These are phyloP conservation scores for Saccharum hybrid DNA, from an alignment of 202 grass and related monocot genomes.

Conservation along the genomic window DNA sequence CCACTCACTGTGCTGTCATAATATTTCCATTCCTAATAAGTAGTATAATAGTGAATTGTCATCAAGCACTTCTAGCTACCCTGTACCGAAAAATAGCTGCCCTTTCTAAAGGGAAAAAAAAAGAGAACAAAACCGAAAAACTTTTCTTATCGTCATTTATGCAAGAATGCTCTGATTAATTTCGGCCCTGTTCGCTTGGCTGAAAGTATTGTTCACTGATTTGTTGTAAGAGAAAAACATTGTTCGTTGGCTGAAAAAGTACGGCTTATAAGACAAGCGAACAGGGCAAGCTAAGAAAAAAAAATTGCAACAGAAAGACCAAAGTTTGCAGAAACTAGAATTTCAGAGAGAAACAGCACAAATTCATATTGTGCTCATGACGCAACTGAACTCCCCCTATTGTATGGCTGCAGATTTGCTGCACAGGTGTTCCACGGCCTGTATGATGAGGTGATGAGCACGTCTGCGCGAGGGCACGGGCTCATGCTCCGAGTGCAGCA, in stretches of 20 bases:
- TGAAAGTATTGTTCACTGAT: no score
- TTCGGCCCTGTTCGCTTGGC: no score
- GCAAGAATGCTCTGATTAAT: not conserved
- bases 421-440: constrained; percentile 74
- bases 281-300: no score
- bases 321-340: constrained; percentile 9
- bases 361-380: constrained; percentile 9
- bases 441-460: constrained; percentile 75
- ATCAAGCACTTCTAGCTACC: constrained; percentile 27
- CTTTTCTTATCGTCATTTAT: not conserved
- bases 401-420: constrained; percentile 56
- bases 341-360: not conserved
- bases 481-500: constrained; percentile 74
- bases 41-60: not conserved
- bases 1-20: not conserved
- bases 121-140: not conserved
- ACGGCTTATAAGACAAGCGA: no score
- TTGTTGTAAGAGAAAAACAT: no score
- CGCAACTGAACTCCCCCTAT: not conserved
- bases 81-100: not conserved
- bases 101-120: not conserved
- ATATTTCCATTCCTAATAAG: not conserved
- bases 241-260: no score
- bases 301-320: not conserved
- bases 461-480: constrained; percentile 66